Percentiles rank a stretch among this genome's conserved stretches.
Evolutionary conservation across 164 flowering plant genomes (phyloP).

Genomic region (Amborella trichopoda): DNA sequence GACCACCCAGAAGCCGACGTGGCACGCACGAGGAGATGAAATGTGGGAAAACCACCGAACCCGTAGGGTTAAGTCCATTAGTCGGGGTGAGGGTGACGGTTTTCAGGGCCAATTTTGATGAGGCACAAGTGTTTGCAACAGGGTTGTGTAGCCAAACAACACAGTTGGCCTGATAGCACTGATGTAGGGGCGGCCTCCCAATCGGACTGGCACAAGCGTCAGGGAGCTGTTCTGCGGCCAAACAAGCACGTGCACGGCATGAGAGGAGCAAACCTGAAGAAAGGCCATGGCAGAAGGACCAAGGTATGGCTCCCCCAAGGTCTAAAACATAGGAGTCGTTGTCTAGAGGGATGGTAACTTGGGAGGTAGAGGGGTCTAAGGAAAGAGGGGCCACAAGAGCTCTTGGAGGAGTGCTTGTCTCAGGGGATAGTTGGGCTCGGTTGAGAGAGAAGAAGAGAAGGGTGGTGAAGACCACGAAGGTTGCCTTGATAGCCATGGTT

Average conservation of each 20-base stretch:
- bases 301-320: constrained; percentile 14
- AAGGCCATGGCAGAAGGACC: constrained; percentile 12
- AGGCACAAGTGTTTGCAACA: constrained; percentile 10
- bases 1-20: constrained; percentile 7
- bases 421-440: background rate
- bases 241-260: constrained; percentile 2
- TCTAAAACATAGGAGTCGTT: constrained; percentile 17
- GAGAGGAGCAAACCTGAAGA: constrained; percentile 12
- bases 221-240: constrained; percentile 6
- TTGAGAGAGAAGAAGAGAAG: constrained; percentile 6
- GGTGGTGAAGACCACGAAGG: background rate
- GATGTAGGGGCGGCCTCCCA: background rate
- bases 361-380: constrained; percentile 16
- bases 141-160: constrained; percentile 15
- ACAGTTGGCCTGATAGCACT: constrained; percentile 9
- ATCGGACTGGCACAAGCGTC: constrained; percentile 8
- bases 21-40: constrained; percentile 21
- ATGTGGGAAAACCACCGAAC: constrained; percentile 3
- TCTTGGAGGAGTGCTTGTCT: background rate
- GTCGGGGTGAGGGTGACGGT: constrained; percentile 14
- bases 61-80: constrained; percentile 11
- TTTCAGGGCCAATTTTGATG: constrained; percentile 10
- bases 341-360: constrained; percentile 17
- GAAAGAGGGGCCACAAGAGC: constrained; percentile 24
- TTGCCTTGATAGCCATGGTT: too few species aligned